Conservation (phyloP, 108 stramenopile genomes). For the Fragilariopsis cylindrus region DNA sequence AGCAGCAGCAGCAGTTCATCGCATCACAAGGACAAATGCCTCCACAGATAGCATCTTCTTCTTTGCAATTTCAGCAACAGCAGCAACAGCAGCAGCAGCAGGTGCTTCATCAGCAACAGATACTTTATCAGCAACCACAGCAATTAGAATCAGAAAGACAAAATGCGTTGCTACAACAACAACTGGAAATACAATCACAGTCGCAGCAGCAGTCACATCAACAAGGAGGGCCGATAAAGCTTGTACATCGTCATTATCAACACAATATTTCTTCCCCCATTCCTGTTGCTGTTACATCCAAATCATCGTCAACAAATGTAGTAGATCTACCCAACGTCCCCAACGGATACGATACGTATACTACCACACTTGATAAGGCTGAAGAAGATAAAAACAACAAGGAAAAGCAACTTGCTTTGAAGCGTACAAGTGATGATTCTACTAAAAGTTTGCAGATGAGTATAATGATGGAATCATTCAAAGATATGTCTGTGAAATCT, state of each 20-base stretch:
- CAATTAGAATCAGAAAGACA: background rate
- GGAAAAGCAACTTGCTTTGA: background rate
- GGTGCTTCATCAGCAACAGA: constrained; percentile 1
- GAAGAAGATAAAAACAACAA: constrained; percentile 4
- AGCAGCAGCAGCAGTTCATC: constrained; percentile 2
- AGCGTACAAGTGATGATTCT: too few species aligned
- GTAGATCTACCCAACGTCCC: background rate
- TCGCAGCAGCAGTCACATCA: background rate
- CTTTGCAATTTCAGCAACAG: constrained; percentile 4
- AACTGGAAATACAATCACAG: constrained; percentile 1
- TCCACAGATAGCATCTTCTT: background rate
- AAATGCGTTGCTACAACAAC: constrained; percentile 7
- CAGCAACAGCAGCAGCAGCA: constrained; percentile 1
- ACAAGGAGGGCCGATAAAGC: too few species aligned
- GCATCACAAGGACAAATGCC: background rate
- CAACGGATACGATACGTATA: constrained; percentile 12
- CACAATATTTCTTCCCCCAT: background rate
- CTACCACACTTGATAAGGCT: constrained; percentile 2
- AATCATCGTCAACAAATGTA: constrained; percentile 9
- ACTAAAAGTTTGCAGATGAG: constrained; percentile 24
- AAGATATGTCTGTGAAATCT: constrained; percentile 33
- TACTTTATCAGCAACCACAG: constrained; percentile 6
- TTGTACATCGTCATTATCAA: background rate
- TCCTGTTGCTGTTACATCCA: constrained; percentile 9
- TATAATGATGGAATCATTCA: constrained; percentile 44